Conservation (phyloP, 306 rosid genomes). For the Gynostemma pentaphyllum region DNA sequence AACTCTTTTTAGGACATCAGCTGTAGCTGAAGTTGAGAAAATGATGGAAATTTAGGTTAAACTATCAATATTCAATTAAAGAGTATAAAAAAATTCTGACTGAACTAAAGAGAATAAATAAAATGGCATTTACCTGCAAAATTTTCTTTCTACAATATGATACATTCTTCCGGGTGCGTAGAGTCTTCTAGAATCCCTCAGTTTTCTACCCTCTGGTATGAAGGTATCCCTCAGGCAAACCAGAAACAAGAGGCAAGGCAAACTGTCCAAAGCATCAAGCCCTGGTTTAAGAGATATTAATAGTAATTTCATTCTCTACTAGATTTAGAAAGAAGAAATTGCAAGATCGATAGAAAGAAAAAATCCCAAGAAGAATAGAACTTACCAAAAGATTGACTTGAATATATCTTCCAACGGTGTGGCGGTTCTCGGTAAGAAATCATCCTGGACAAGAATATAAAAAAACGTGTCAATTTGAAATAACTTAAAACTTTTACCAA, state of each 20-base stretch:
- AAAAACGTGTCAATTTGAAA: background rate
- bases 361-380: slow-evolving; percentile 5
- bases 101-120: background rate
- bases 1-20: background rate
- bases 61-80: background rate
- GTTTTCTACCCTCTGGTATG: slow-evolving; percentile 77
- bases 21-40: background rate
- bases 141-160: slow-evolving; percentile 80
- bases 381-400: slow-evolving; percentile 82
- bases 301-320: slow-evolving; percentile 26
- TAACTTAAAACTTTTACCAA: too few species aligned
- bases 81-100: background rate
- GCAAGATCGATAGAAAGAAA: background rate
- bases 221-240: slow-evolving; percentile 94
- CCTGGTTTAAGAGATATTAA: slow-evolving; percentile 50
- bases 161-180: slow-evolving; percentile 93
- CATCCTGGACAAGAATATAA: slow-evolving; percentile 46
- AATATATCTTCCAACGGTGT: slow-evolving; percentile 93
- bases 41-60: background rate
- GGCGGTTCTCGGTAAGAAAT: slow-evolving; percentile 90
- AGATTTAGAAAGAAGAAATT: slow-evolving; percentile 11
- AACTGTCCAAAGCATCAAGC: slow-evolving; percentile 70
- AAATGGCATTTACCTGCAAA: slow-evolving; percentile 59
- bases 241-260: slow-evolving; percentile 86
- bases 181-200: slow-evolving; percentile 81